phyloP scores from a whole-genome alignment of 1,284 basidiomycete genomes.

The Lignosus rhinocerotis region DNA sequence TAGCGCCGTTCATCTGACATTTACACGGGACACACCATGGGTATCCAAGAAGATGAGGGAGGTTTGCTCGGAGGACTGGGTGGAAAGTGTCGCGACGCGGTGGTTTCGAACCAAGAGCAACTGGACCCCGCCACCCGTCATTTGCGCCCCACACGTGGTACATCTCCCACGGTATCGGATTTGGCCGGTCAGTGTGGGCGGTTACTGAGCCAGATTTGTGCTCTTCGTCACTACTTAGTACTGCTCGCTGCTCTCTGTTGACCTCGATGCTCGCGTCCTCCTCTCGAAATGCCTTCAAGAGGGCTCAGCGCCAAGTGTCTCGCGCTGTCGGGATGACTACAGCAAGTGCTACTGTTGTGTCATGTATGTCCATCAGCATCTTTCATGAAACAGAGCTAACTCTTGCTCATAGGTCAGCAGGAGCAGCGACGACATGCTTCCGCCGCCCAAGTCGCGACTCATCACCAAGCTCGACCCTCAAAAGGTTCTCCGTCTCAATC shows the following conservation, averaged over 20 bases:
- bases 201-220: not conserved
- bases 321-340: slow-evolving; percentile 8
- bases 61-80: slow-evolving; percentile 27
- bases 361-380: not conserved
- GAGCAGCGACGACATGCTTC: slow-evolving; percentile 24
- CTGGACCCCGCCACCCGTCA: slow-evolving; percentile 4
- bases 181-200: slow-evolving; percentile 3
- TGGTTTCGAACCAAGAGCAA: slow-evolving; percentile 19
- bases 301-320: slow-evolving; percentile 12
- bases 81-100: slow-evolving; percentile 22
- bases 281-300: slow-evolving; percentile 38
- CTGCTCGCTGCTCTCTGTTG: not conserved
- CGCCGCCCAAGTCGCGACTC: slow-evolving; percentile 4
- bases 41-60: slow-evolving; percentile 26
- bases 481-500: not conserved
- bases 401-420: slow-evolving; percentile 4
- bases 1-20: slow-evolving; percentile 30
- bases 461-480: not conserved
- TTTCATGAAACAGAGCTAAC: not conserved
- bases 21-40: slow-evolving; percentile 20
- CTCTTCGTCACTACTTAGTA: slow-evolving; percentile 25
- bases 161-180: slow-evolving; percentile 4
- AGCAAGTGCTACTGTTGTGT: not conserved
- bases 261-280: slow-evolving; percentile 43
- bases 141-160: slow-evolving; percentile 11